phyloP scores from a whole-genome alignment of 768 basidiomycete genomes.

The Calocera viscosa region DNA sequence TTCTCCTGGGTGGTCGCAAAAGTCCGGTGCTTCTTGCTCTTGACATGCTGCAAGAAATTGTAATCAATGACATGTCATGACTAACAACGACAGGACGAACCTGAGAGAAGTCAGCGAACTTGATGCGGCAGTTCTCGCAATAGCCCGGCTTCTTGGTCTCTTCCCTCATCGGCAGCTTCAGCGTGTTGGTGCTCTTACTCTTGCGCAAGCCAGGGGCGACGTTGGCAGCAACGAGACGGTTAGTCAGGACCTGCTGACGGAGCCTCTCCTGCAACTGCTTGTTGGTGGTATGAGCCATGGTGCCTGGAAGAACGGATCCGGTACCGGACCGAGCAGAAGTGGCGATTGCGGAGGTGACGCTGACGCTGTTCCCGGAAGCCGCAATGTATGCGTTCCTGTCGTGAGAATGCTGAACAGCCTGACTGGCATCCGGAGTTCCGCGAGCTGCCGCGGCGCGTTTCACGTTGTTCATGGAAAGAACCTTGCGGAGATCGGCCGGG shows the following conservation, averaged over 20 bases:
- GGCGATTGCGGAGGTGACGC: constrained; percentile 79
- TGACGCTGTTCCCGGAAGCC: constrained; percentile 91
- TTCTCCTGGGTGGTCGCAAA: constrained; percentile 69
- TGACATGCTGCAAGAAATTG: constrained; percentile 47
- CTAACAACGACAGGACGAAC: constrained; percentile 36
- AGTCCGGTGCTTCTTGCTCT: constrained; percentile 59
- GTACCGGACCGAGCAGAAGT: constrained; percentile 35
- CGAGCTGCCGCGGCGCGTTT: not conserved
- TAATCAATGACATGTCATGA: not conserved
- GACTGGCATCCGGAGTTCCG: constrained; percentile 5
- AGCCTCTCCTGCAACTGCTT: constrained; percentile 39
- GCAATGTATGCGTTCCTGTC: constrained; percentile 47
- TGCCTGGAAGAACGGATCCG: not conserved
- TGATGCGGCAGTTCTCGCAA: constrained; percentile 88
- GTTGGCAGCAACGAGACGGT: constrained; percentile 38
- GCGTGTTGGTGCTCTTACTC: constrained; percentile 55
- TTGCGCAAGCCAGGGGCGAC: constrained; percentile 46
- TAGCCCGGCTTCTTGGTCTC: constrained; percentile 89
- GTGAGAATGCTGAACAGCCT: constrained; percentile 18
- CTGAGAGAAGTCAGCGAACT: constrained; percentile 74
- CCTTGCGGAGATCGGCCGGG: constrained; percentile 20
- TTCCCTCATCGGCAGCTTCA: constrained; percentile 62
- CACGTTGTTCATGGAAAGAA: constrained; percentile 25
- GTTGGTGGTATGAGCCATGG: not conserved
- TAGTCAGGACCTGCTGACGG: constrained; percentile 48